These are phyloP conservation scores for Globisporangium mamillatum DNA, from an alignment of 352 stramenopile species.

Conservation along the genomic window DNA sequence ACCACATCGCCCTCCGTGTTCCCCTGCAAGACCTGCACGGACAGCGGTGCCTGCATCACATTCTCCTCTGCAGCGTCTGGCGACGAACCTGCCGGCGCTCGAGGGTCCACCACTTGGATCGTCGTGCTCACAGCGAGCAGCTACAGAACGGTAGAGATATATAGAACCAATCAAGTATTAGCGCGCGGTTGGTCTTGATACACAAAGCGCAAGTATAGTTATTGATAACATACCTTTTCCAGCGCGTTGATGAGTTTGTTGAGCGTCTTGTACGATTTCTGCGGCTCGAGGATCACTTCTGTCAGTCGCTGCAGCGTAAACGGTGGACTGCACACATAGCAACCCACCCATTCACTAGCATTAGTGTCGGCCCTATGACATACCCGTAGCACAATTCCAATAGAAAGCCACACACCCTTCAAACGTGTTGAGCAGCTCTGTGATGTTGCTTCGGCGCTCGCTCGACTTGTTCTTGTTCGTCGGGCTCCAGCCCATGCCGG, in stretches of 20 bases:
- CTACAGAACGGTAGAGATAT: slow-evolving; percentile 12
- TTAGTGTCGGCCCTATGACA: neutral
- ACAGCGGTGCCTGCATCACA: slow-evolving; percentile 10
- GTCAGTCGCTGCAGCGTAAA: slow-evolving; percentile 83
- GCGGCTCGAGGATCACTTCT: slow-evolving; percentile 71
- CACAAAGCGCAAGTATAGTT: neutral
- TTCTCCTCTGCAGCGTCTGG: neutral
- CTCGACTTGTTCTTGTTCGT: slow-evolving; percentile 50
- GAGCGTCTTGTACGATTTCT: slow-evolving; percentile 68
- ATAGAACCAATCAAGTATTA: neutral
- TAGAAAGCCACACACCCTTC: slow-evolving; percentile 31
- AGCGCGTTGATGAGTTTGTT: slow-evolving; percentile 82
- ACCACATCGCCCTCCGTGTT: slow-evolving; percentile 36
- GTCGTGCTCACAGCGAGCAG: slow-evolving; percentile 68
- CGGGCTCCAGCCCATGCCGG: slow-evolving; percentile 38
- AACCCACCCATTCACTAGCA: neutral
- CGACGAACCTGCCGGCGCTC: slow-evolving; percentile 12
- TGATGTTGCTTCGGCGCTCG: slow-evolving; percentile 52
- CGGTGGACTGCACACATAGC: slow-evolving; percentile 35
- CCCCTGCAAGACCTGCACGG: slow-evolving; percentile 21
- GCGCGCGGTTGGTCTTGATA: neutral
- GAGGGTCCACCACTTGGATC: slow-evolving; percentile 60
- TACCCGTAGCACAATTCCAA: neutral
- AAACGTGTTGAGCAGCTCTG: slow-evolving; percentile 59
- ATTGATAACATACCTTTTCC: slow-evolving; percentile 48